Evolutionary conservation across 2,329 filamentous ascomycete species (phyloP).

Genomic region (Celoporthe dispersa): DNA sequence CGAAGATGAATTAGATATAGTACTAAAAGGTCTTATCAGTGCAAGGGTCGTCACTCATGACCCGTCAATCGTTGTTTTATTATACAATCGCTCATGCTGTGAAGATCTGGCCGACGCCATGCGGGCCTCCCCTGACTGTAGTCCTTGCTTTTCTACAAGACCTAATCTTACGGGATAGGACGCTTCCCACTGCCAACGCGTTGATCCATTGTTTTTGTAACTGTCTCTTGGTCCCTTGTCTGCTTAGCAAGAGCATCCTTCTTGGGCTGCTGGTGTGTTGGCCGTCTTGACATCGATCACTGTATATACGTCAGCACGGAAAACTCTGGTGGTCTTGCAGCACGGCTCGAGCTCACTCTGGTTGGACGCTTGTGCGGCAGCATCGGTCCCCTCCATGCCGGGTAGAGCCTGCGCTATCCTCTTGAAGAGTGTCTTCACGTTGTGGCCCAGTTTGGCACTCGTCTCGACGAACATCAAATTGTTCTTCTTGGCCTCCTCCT

Average conservation of each 20-base stretch:
- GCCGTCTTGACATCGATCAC: slow-evolving; percentile 95
- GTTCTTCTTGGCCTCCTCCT: slow-evolving; percentile 98
- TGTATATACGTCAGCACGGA: slow-evolving; percentile 45
- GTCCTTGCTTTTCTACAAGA: slow-evolving; percentile 29
- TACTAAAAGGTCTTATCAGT: slow-evolving; percentile 28
- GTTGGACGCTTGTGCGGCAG: slow-evolving; percentile 70
- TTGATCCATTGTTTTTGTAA: background rate
- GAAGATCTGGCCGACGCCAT: slow-evolving; percentile 22
- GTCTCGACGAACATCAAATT: slow-evolving; percentile 99
- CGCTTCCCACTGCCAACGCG: background rate
- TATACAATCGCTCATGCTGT: slow-evolving; percentile 32
- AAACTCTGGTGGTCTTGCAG: background rate
- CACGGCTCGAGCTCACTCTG: slow-evolving; percentile 68
- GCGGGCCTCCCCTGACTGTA: slow-evolving; percentile 23
- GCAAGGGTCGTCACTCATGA: slow-evolving; percentile 29
- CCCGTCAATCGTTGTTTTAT: slow-evolving; percentile 29
- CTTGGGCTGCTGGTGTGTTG: slow-evolving; percentile 69
- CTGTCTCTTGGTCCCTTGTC: background rate
- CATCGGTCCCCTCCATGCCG: slow-evolving; percentile 92
- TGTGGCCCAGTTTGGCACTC: slow-evolving; percentile 95
- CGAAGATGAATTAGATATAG: slow-evolving; percentile 28
- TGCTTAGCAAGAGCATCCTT: slow-evolving; percentile 70
- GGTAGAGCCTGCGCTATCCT: slow-evolving; percentile 97
- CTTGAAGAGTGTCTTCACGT: slow-evolving; percentile 96
- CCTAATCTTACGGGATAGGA: background rate